phyloP scores from a whole-genome alignment of 176 grass and related monocot species.

The Aegilops longissima region DNA sequence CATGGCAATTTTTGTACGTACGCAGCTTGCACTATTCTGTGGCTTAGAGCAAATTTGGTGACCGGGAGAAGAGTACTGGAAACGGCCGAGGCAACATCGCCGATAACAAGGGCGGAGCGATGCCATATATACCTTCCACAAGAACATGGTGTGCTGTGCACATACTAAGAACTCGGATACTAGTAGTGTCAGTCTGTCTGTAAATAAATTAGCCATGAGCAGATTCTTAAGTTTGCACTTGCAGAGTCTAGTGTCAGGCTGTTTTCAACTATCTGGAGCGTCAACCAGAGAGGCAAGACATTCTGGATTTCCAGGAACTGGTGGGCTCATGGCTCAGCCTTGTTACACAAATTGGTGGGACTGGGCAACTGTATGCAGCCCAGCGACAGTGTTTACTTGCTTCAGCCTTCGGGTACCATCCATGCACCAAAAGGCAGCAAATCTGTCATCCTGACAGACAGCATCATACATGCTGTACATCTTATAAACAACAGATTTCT shows the following conservation, averaged over 20 bases:
- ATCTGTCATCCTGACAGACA: neutral
- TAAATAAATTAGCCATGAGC: no score
- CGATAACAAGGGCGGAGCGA: neutral
- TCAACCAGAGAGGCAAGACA: neutral
- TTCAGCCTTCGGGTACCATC: no score
- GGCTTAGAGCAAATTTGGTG: neutral
- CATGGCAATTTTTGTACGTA: neutral
- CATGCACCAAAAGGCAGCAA: neutral
- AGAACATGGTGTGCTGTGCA: neutral
- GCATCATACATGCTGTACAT: neutral
- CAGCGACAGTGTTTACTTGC: neutral
- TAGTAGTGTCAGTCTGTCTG: no score
- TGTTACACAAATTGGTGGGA: neutral
- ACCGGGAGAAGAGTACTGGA: neutral
- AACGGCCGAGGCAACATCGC: neutral
- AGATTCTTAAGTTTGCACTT: neutral
- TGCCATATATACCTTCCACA: neutral
- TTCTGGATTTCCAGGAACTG: neutral
- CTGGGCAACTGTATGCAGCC: neutral
- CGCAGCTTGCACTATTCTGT: neutral
- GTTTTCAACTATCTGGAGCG: neutral
- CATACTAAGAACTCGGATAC: neutral
- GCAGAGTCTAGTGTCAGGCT: neutral
- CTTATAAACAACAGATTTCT: neutral
- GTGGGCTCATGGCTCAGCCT: slow-evolving; percentile 4